Conservation (phyloP, 2,329 filamentous ascomycete genomes). For the Xylariales sp. region DNA sequence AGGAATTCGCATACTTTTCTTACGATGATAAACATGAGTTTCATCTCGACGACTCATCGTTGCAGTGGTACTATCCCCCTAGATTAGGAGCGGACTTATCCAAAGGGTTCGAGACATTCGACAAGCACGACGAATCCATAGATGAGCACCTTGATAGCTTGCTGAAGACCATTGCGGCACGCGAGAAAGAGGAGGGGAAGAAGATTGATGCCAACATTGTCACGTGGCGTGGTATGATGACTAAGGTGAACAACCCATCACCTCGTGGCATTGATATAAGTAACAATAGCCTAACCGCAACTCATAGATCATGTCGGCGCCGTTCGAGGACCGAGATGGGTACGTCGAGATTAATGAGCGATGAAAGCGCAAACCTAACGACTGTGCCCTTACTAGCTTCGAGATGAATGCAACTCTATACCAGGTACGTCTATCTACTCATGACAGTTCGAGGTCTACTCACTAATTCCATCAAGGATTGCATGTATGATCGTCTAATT, state of each 20-base stretch:
- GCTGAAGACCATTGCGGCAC: slow-evolving; percentile 76
- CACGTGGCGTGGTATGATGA: slow-evolving; percentile 99
- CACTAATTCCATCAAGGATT: slow-evolving; percentile 56
- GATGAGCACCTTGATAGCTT: slow-evolving; percentile 91
- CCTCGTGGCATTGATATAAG: neutral
- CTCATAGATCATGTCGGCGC: slow-evolving; percentile 81
- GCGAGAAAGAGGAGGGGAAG: slow-evolving; percentile 75
- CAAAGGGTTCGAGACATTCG: slow-evolving; percentile 82
- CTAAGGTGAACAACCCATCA: slow-evolving; percentile 72
- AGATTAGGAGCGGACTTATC: slow-evolving; percentile 78
- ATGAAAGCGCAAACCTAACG: slow-evolving; percentile 14
- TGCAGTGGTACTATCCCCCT: slow-evolving; percentile 90
- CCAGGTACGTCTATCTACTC: slow-evolving; percentile 70
- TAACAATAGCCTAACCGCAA: slow-evolving; percentile 24
- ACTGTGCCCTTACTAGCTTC: slow-evolving; percentile 66
- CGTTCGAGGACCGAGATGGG: slow-evolving; percentile 85
- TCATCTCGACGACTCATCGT: slow-evolving; percentile 78
- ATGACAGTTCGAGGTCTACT: slow-evolving; percentile 7
- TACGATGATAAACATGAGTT: slow-evolving; percentile 87
- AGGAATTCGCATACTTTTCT: slow-evolving; percentile 95
- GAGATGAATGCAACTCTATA: slow-evolving; percentile 96
- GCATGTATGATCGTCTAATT: slow-evolving; percentile 58
- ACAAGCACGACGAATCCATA: slow-evolving; percentile 81
- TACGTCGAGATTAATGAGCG: slow-evolving; percentile 53
- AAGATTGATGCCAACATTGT: slow-evolving; percentile 82